phyloP scores from a whole-genome alignment of 306 rosid species.

The Begonia loranthoides region DNA sequence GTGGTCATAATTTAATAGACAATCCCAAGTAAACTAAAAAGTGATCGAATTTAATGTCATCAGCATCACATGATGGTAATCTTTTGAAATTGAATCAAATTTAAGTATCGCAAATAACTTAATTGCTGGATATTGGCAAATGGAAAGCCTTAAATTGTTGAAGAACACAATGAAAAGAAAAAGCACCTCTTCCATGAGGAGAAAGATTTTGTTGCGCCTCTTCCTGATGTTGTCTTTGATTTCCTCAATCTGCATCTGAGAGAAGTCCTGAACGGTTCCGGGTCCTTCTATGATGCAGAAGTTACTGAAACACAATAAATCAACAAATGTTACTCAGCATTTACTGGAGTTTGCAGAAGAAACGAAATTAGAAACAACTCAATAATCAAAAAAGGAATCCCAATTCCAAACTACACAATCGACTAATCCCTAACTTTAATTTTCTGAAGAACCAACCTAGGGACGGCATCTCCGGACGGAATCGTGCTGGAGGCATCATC shows the following conservation, averaged over 20 bases:
- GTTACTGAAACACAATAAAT: constrained; percentile 30
- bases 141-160: not conserved
- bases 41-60: no score
- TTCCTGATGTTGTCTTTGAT: constrained; percentile 85
- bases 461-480: constrained; percentile 28
- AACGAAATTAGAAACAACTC: no score
- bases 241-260: constrained; percentile 78
- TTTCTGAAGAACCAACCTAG: constrained; percentile 25
- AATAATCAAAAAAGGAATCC: no score
- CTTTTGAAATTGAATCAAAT: not conserved
- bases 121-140: not conserved
- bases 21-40: not conserved
- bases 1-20: no score
- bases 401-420: no score
- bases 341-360: not conserved
- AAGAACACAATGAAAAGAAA: constrained; percentile 4
- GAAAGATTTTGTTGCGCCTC: constrained; percentile 82
- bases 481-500: constrained; percentile 21
- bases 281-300: constrained; percentile 98
- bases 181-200: constrained; percentile 91
- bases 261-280: constrained; percentile 77
- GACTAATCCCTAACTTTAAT: no score
- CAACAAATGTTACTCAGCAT: no score
- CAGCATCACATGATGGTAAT: not conserved
- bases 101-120: not conserved